phyloP scores from a whole-genome alignment of 331 rosid genomes.

The Acacia concinna region DNA sequence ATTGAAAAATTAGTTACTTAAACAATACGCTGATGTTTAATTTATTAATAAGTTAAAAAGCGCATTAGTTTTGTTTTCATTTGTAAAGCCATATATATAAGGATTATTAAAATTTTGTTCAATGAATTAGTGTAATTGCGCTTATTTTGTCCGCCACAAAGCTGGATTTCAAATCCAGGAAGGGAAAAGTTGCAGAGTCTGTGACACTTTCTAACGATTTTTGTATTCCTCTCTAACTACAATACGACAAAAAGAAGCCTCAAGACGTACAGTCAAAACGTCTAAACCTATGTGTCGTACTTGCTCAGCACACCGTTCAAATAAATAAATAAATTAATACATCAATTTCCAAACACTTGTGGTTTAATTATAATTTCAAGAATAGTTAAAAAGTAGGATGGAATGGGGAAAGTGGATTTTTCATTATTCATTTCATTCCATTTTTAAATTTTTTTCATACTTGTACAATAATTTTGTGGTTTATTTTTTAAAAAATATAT shows the following conservation, averaged over 20 bases:
- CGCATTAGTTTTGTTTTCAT: background rate
- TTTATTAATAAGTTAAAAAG: background rate
- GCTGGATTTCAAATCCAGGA: constrained; percentile 1
- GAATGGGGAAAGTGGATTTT: background rate
- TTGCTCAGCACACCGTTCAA: background rate
- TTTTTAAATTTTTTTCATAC: background rate
- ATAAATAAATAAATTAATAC: background rate
- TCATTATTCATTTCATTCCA: background rate
- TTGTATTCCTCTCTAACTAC: background rate
- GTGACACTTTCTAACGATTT: background rate
- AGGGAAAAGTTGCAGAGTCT: background rate
- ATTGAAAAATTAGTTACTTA: too few relatives aligned
- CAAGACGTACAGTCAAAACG: background rate
- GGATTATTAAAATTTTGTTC: background rate
- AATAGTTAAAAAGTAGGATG: background rate
- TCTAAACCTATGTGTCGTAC: background rate
- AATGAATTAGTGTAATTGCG: background rate
- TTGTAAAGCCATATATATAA: background rate
- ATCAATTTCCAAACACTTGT: background rate
- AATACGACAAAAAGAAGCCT: background rate
- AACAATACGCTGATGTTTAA: background rate
- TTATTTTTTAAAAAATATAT: background rate
- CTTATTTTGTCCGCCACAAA: background rate
- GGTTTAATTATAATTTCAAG: background rate
- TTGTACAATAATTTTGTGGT: background rate